These are phyloP conservation scores for Erucastrum elatum DNA, from an alignment of 345 rosid species.

Conservation along the genomic window DNA sequence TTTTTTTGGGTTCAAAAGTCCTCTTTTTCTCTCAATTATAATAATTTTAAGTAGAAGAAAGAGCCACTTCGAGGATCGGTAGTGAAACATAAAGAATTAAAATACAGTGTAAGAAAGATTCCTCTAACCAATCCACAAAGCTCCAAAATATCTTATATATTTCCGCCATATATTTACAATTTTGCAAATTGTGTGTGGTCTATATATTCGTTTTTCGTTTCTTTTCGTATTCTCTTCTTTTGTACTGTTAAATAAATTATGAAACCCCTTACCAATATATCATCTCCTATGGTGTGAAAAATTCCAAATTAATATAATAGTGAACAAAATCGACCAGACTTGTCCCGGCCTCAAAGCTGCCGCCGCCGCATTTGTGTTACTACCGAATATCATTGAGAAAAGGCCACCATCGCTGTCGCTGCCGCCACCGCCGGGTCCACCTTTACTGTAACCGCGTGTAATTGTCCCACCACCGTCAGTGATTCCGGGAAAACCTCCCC, in stretches of 20 bases:
- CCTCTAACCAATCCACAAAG: slow-evolving; percentile 12
- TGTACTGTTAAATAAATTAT: slow-evolving; percentile 5
- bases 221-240: background rate
- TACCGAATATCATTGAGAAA: slow-evolving; percentile 76
- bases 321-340: slow-evolving; percentile 16
- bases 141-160: slow-evolving; percentile 3
- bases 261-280: slow-evolving; percentile 34
- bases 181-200: slow-evolving; percentile 19
- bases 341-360: slow-evolving; percentile 31
- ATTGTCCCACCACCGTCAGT: slow-evolving; percentile 43
- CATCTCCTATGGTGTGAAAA: slow-evolving; percentile 44
- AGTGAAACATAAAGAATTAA: background rate
- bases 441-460: slow-evolving; percentile 48
- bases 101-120: background rate
- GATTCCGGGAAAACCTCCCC: slow-evolving; percentile 33
- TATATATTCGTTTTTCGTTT: background rate
- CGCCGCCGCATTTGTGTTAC: slow-evolving; percentile 41
- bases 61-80: background rate
- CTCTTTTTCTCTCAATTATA: background rate
- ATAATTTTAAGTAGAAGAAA: background rate
- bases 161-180: slow-evolving; percentile 32
- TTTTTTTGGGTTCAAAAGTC: background rate
- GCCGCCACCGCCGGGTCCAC: slow-evolving; percentile 44
- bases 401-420: slow-evolving; percentile 40
- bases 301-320: slow-evolving; percentile 30